These are phyloP conservation scores for Nakaseomyces nivariensis DNA, from an alignment of 1,139 yeast genomes.

Conservation along the genomic window DNA sequence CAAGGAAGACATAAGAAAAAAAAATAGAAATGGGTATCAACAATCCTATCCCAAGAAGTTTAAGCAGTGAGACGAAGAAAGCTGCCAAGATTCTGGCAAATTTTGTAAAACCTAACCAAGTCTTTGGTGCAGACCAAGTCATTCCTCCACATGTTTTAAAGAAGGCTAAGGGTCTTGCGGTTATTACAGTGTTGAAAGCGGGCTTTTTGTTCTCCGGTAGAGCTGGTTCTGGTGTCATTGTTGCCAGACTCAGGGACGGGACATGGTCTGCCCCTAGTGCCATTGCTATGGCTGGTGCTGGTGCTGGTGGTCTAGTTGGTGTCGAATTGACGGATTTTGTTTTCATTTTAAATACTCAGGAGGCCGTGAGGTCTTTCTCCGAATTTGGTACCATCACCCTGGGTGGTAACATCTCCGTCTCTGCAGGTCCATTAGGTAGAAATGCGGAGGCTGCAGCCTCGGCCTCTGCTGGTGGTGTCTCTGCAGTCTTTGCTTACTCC, in stretches of 20 bases:
- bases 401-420: conserved; percentile 91
- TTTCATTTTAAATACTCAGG: conserved; percentile 71
- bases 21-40: conserved; percentile 53
- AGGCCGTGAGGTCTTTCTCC: conserved; percentile 91
- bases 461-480: conserved; percentile 77
- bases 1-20: not conserved
- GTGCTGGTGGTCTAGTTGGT: conserved; percentile 97
- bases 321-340: conserved; percentile 96
- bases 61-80: conserved; percentile 82
- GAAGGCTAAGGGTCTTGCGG: conserved; percentile 87
- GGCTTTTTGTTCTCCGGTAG: conserved; percentile 94
- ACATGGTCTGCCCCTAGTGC: conserved; percentile 99
- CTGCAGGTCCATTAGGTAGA: conserved; percentile 98
- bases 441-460: conserved; percentile 97
- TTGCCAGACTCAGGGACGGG: conserved; percentile 90
- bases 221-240: conserved; percentile 94
- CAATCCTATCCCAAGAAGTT: conserved; percentile 90
- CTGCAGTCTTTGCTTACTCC: conserved; percentile 89
- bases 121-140: conserved; percentile 77
- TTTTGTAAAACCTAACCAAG: conserved; percentile 90
- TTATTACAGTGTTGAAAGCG: conserved; percentile 87
- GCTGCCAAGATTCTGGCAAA: conserved; percentile 92
- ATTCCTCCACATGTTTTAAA: conserved; percentile 84
- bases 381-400: conserved; percentile 89
- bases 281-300: conserved; percentile 92